Conservation (phyloP, 495 filamentous ascomycete genomes). For the Annulohypoxylon stygium region DNA sequence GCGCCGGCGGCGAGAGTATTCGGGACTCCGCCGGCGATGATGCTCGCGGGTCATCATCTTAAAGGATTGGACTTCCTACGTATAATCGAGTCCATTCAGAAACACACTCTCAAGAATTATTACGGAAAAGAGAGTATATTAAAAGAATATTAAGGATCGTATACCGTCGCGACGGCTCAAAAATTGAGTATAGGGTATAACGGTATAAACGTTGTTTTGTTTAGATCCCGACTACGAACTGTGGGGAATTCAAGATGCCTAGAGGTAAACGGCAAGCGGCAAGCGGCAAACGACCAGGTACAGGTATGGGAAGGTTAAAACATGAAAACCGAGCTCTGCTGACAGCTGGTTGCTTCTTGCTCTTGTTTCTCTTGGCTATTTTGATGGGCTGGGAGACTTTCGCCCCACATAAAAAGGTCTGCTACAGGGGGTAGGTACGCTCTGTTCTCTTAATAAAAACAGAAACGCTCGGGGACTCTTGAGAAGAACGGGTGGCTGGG, state of each 20-base stretch:
- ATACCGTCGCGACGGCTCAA: slow-evolving; percentile 40
- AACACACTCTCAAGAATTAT: slow-evolving; percentile 28
- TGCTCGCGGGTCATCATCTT: slow-evolving; percentile 60
- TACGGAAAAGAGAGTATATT: slow-evolving; percentile 33
- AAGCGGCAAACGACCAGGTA: background rate
- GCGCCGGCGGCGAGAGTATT: slow-evolving; percentile 64
- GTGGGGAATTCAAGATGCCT: slow-evolving; percentile 34
- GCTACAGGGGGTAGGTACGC: slow-evolving; percentile 16
- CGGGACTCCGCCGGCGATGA: slow-evolving; percentile 63
- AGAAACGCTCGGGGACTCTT: slow-evolving; percentile 4
- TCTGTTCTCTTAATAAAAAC: background rate
- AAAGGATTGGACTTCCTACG: slow-evolving; percentile 35
- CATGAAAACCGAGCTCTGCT: slow-evolving; percentile 30
- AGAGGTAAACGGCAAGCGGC: slow-evolving; percentile 7
- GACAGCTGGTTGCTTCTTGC: slow-evolving; percentile 18
- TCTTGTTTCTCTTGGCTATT: slow-evolving; percentile 2
- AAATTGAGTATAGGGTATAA: slow-evolving; percentile 29
- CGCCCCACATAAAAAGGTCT: slow-evolving; percentile 37
- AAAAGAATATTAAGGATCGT: slow-evolving; percentile 20
- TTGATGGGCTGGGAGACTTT: slow-evolving; percentile 10
- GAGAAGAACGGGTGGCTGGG: slow-evolving; percentile 43
- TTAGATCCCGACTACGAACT: slow-evolving; percentile 39
- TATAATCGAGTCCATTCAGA: slow-evolving; percentile 45
- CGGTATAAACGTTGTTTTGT: slow-evolving; percentile 40
- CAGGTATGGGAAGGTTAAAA: slow-evolving; percentile 10